Base-by-base conservation (phyloP, 306 rosid genomes). In the Vigna mungo region DNA sequence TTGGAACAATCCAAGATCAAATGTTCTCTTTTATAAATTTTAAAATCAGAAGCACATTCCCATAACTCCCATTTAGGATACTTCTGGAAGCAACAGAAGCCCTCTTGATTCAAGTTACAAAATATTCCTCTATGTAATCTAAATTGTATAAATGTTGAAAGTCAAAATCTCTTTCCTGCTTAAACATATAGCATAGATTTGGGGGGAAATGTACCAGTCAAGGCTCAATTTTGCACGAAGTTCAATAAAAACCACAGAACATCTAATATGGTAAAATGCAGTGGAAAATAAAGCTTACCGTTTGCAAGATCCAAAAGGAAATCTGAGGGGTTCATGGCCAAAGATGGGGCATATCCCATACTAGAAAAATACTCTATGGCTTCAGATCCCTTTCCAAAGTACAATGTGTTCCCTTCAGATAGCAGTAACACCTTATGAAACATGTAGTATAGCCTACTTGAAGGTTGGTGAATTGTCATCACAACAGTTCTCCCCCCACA, bases 401-500 rank as follows among this genome's bases (percentile, higher is more conserved):
- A 93, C 74, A 93, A 13, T 9, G 87, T 37, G 30, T 79, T 84
- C 0, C 96, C 98, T 71, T 93, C 92, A 0, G 89, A 84, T 0
- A 90, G 77, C 66, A 92, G n/a, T 37, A 87, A 49, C n/a, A 93
- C 87, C 85, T 93, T 93, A 72, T 86, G 89, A 64, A 93, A 90
- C 91, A 87, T 55, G 48, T 93, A 88, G 39, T 85, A 93, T 13
- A 93, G 47, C 55, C 90, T 82, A 37, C 91, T 88, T 2, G 97
- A 93, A 73, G 97, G 97, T 65, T 93, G 96, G 70, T 93, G 97
- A 17, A 93, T 88, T 0, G 96, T 90, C 96, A 89, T 89, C 23
- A 86, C 88, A 43, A 93, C 18, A 2, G 98, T 90, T 59, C 90
- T 88, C 5, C 89, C 94, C 1, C 91, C 90, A 5, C 63, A 52